Evolutionary conservation across 2,329 filamentous ascomycete genomes (phyloP).

Genomic region (Exserohilum rostratum): DNA sequence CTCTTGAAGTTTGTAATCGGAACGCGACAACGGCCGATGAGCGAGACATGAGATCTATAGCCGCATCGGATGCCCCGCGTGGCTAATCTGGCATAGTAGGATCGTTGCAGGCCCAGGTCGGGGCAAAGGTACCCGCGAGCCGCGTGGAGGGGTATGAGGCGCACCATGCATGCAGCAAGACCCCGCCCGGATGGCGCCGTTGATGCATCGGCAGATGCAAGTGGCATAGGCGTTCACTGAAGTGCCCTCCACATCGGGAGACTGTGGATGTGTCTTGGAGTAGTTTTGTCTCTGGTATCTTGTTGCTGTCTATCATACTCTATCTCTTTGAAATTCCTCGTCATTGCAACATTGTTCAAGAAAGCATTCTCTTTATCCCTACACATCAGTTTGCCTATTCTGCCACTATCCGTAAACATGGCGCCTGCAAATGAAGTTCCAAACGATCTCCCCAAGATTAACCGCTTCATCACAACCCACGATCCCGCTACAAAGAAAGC

Average conservation of each 20-base stretch:
- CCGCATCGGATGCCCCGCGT: not conserved
- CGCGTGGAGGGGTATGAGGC: not conserved
- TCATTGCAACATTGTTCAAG: not conserved
- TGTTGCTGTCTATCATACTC: not conserved
- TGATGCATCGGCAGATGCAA: conserved; percentile 5
- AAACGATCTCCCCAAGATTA: conserved; percentile 35
- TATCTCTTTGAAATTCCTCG: not conserved
- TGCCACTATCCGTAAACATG: conserved; percentile 14
- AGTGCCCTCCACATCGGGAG: conserved; percentile 17
- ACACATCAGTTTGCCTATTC: not conserved
- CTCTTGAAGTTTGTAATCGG: not conserved
- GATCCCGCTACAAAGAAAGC: conserved; percentile 40
- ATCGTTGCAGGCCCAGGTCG: too few species aligned
- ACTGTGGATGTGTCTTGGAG: not conserved
- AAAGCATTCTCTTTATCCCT: not conserved
- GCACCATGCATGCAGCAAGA: not conserved
- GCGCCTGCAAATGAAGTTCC: conserved; percentile 13
- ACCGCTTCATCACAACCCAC: conserved; percentile 48
- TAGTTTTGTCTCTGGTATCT: not conserved
- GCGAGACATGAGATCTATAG: not conserved
- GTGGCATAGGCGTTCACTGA: not conserved
- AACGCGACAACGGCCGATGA: conserved; percentile 1
- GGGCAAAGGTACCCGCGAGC: not conserved
- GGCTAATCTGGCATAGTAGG: not conserved
- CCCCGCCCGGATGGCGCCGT: not conserved